These are phyloP conservation scores for Erysimum cheiranthoides DNA, from an alignment of 345 rosid species.

Conservation along the genomic window DNA sequence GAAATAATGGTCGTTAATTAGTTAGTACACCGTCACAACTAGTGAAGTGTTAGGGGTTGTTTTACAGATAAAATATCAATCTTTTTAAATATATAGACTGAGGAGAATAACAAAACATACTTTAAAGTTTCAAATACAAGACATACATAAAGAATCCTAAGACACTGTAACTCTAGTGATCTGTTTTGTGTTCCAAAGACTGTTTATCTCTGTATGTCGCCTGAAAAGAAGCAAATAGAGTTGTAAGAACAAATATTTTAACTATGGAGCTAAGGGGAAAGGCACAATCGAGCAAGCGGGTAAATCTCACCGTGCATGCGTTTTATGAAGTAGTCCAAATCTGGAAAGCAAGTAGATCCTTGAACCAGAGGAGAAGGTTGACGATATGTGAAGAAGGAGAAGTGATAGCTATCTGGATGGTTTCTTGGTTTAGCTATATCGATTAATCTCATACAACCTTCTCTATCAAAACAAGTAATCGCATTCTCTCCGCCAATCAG, in stretches of 20 bases:
- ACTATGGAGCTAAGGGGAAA: neutral
- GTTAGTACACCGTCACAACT: conserved; percentile 5
- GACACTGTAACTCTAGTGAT: neutral
- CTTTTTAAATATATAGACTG: neutral
- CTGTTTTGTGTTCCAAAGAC: neutral
- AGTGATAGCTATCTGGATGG: conserved; percentile 76
- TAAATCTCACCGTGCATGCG: conserved; percentile 78
- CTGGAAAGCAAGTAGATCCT: conserved; percentile 77
- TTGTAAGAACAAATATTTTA: neutral
- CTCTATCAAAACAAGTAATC: conserved; percentile 74
- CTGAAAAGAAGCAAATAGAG: conserved; percentile 23
- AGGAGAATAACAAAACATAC: neutral
- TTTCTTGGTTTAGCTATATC: conserved; percentile 89
- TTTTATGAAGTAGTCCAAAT: conserved; percentile 74
- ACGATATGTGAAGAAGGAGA: conserved; percentile 76
- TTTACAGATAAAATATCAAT: conserved; percentile 4
- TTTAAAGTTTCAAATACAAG: conserved; percentile 10
- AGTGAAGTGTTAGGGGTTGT: neutral
- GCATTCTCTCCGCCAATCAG: conserved; percentile 71
- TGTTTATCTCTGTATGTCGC: conserved; percentile 26
- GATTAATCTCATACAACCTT: conserved; percentile 70
- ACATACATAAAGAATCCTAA: neutral
- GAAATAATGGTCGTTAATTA: conserved; percentile 7
- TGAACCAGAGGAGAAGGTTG: conserved; percentile 78
- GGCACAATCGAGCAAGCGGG: neutral